Evolutionary conservation across 495 filamentous ascomycete species (phyloP), one percentile per base, ranked within the genome.

Genomic region (Xylona heveae): DNA sequence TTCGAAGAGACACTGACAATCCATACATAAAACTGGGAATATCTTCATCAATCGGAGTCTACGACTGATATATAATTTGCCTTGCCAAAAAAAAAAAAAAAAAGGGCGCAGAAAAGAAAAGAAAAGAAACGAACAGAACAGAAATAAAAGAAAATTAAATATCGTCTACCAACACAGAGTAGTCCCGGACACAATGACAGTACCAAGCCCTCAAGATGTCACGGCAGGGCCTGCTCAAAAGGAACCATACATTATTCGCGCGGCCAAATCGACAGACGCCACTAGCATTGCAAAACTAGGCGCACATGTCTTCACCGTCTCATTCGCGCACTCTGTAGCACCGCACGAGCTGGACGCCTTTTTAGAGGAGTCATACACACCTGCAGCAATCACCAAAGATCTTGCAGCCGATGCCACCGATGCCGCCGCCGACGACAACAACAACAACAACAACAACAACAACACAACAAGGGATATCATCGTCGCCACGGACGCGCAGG

Each of bases 291-390:
- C 48, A 6, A 34, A 28, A 7, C 44, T 59, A 19, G 55, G 54
- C 37, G 22, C 43, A 16, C 35, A 34, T 24, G 43, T 45, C 9
- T 59, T 56, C 41, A 42, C 44, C 24, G 34, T 41, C 7, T 38
- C 48, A 7, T 59, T 57, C 37, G 55, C 51, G 0, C 43, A 43
- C 33, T 51, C 49, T 0, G 34, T 58, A 5, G 40, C 51, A 0
- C 31, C 38, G 3, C 17, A 36, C 4, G 50, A 59, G 24, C 37
- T 59, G 0, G 42, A 43, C 15, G 19, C 21, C n/a, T 59, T 47
- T 35, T 39, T 59, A 3, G 29, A 31, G 2, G 27, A 21, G 12
- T 42, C 44, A 1, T 55, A 54, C 41, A 38, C 37, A 19, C 28
- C 34, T 6, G 28, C 43, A 4, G 36, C 42, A 10, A 33, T 54